These are phyloP conservation scores for Globomyces sp. DNA, from an alignment of 371 early-diverging fungal species.

Conservation along the genomic window DNA sequence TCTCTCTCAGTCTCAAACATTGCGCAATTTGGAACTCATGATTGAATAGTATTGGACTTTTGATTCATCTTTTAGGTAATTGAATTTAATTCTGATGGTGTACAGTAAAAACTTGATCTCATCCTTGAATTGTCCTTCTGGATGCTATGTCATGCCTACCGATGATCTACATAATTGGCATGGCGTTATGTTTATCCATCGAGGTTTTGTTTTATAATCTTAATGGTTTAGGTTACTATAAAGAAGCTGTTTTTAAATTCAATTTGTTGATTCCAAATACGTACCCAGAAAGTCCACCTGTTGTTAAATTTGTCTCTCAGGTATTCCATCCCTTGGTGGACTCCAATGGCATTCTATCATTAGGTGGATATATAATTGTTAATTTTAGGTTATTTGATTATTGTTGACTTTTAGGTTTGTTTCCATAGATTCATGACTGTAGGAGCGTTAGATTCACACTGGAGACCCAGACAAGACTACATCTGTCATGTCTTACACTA, in stretches of 20 bases:
- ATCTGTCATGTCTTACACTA: conserved; percentile 82
- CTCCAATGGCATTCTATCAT: conserved; percentile 39
- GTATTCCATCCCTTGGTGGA: conserved; percentile 97
- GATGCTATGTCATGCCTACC: neutral
- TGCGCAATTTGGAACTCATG: too few species aligned
- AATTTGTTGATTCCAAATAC: conserved; percentile 80
- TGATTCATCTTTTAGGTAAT: too few species aligned
- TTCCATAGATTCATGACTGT: too few species aligned
- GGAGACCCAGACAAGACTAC: conserved; percentile 80
- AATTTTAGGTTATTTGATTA: too few species aligned
- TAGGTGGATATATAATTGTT: neutral
- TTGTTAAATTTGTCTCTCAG: conserved; percentile 82
- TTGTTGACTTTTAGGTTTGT: too few species aligned
- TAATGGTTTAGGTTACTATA: conserved; percentile 57
- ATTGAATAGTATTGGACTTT: too few species aligned
- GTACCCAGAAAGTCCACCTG: conserved; percentile 81
- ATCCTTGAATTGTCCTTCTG: conserved; percentile 9
- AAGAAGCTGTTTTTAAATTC: conserved; percentile 92
- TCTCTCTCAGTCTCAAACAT: too few species aligned
- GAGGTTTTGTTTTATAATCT: conserved; percentile 45
- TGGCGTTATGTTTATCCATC: conserved; percentile 80
- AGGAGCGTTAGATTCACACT: conserved; percentile 72
- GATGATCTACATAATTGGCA: conserved; percentile 62
- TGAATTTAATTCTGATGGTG: neutral
- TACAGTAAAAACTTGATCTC: conserved; percentile 1